These are phyloP conservation scores for Termitomyces sp. DNA, from an alignment of 768 basidiomycete genomes.

Conservation along the genomic window DNA sequence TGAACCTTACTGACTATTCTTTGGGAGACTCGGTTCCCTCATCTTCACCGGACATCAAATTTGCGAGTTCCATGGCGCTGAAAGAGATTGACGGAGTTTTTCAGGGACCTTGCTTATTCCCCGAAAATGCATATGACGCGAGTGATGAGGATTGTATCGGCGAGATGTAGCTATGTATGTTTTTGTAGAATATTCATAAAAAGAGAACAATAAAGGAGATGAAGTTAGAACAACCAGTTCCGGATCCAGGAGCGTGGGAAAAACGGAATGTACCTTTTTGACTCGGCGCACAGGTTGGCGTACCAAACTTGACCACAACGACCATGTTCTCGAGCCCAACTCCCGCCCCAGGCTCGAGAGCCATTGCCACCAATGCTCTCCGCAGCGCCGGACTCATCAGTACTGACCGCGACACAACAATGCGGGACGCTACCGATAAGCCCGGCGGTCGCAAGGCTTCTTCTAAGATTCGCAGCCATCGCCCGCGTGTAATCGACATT, in stretches of 20 bases:
- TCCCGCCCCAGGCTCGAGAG: conserved; percentile 49
- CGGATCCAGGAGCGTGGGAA: conserved; percentile 19
- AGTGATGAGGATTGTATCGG: conserved; percentile 9
- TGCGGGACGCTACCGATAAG: conserved; percentile 66
- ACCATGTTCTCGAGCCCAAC: conserved; percentile 46
- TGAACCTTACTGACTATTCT: background rate
- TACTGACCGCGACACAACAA: conserved; percentile 66
- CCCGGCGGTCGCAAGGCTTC: conserved; percentile 70
- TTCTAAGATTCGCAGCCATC: conserved; percentile 56
- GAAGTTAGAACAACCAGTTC: no score
- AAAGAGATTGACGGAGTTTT: conserved; percentile 24
- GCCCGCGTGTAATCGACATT: conserved; percentile 55
- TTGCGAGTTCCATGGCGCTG: conserved; percentile 6
- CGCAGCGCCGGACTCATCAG: conserved; percentile 73
- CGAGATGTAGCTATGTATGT: background rate
- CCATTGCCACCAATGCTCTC: conserved; percentile 56
- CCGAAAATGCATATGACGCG: conserved; percentile 14
- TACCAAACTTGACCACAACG: conserved; percentile 4
- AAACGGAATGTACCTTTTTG: conserved; percentile 23
- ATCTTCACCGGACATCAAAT: background rate
- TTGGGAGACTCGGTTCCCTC: background rate
- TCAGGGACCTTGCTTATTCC: conserved; percentile 27
- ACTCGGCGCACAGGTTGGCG: conserved; percentile 24
- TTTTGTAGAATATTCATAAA: background rate
- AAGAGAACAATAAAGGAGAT: background rate